These are phyloP conservation scores for Nitzschia sp. DNA, from an alignment of 108 stramenopile species.

Conservation along the genomic window DNA sequence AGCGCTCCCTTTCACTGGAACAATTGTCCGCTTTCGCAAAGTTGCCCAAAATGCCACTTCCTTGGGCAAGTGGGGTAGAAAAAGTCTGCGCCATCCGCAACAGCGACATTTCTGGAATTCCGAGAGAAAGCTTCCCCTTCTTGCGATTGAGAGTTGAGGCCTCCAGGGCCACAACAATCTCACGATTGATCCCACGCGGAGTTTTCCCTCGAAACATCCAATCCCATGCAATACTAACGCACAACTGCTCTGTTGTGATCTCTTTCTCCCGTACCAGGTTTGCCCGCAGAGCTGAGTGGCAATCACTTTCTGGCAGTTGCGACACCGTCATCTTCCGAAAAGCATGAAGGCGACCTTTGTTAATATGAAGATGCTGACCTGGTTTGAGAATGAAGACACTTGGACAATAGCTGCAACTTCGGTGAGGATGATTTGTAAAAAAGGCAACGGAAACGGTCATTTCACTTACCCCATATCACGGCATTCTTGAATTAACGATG, in stretches of 20 bases:
- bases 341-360: slow-evolving; percentile 88
- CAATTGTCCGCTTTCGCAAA: slow-evolving; percentile 1
- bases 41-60: neutral
- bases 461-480: slow-evolving; percentile 65
- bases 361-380: slow-evolving; percentile 84
- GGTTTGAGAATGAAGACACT: slow-evolving; percentile 83
- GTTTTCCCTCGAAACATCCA: slow-evolving; percentile 83
- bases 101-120: slow-evolving; percentile 71
- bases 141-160: slow-evolving; percentile 59
- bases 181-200: slow-evolving; percentile 67
- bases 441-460: neutral
- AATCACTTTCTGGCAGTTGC: slow-evolving; percentile 54
- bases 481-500: slow-evolving; percentile 55
- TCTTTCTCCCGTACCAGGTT: slow-evolving; percentile 26
- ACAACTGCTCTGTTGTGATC: slow-evolving; percentile 45
- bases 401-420: slow-evolving; percentile 70
- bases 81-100: slow-evolving; percentile 52
- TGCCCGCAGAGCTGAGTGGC: slow-evolving; percentile 54
- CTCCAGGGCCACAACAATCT: slow-evolving; percentile 59
- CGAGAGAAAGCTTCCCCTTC: slow-evolving; percentile 55
- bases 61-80: neutral
- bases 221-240: slow-evolving; percentile 88
- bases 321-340: slow-evolving; percentile 75
- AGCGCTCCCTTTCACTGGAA: neutral
- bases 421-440: slow-evolving; percentile 1